A percentile compares a stretch with the other conserved stretches of the same genome.
Evolutionary conservation across 208 protist species (phyloP).

Genomic region (Tritrichomonas musculus): DNA sequence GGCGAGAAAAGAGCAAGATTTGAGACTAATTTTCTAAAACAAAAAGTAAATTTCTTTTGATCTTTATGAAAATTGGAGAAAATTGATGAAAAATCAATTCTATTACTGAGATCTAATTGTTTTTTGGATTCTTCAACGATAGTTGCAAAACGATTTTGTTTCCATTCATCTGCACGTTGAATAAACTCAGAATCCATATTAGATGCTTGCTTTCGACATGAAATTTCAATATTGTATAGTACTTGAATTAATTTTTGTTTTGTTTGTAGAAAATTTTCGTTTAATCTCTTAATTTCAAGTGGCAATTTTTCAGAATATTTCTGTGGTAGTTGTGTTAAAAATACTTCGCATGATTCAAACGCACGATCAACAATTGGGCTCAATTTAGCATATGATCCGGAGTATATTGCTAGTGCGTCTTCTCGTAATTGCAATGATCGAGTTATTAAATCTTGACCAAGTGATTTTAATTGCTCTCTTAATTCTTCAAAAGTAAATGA

Average conservation of each 20-base stretch:
- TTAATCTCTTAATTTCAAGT: background rate
- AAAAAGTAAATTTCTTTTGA: too few relatives aligned
- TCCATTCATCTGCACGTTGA: background rate
- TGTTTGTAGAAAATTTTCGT: background rate
- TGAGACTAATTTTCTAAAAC: too few relatives aligned
- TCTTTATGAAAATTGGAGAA: too few relatives aligned
- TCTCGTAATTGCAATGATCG: background rate
- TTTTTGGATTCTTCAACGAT: background rate
- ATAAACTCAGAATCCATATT: background rate
- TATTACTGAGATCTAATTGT: background rate
- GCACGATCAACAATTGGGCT: background rate
- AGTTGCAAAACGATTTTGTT: background rate
- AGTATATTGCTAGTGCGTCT: background rate
- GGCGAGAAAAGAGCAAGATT: too few relatives aligned
- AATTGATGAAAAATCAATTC: background rate
- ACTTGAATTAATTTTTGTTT: background rate
- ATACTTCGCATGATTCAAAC: background rate
- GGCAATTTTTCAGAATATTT: background rate
- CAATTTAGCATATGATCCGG: background rate
- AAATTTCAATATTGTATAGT: background rate
- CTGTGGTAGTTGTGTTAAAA: background rate
- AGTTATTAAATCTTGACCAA: background rate
- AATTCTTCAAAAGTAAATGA: conserved; percentile 22
- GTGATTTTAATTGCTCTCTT: background rate
- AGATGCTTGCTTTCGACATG: background rate